Evolutionary conservation across 73 alveolate species (phyloP).

Genomic region (Durusdinium trenchii): DNA sequence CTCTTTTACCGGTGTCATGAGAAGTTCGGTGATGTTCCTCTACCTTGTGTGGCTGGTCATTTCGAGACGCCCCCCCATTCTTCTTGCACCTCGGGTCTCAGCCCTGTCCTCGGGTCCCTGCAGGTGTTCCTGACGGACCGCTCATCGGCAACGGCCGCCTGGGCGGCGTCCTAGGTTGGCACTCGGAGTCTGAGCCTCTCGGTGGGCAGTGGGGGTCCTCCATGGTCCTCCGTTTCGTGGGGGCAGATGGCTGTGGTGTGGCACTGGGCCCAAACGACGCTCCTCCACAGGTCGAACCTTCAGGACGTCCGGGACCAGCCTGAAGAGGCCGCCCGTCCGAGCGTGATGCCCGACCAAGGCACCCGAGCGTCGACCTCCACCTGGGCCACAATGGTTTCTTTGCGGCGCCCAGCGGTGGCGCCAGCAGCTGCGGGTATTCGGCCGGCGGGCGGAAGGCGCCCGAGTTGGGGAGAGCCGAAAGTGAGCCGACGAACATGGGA

Average conservation of each 20-base stretch:
- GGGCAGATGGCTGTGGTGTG: neutral
- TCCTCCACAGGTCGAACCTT: neutral
- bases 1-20: neutral
- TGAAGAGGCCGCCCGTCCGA: neutral
- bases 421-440: slow-evolving; percentile 76
- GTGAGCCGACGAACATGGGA: neutral
- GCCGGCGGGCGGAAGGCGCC: slow-evolving; percentile 86
- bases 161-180: slow-evolving; percentile 29
- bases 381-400: slow-evolving; percentile 79
- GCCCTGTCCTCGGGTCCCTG: neutral
- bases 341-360: neutral
- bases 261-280: neutral
- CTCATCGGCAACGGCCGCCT: slow-evolving; percentile 42
- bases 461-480: neutral
- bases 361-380: slow-evolving; percentile 37
- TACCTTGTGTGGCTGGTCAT: neutral
- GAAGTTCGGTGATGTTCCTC: neutral
- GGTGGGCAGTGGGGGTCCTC: neutral
- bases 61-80: too few relatives aligned
- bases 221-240: neutral
- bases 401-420: slow-evolving; percentile 84
- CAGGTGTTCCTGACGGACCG: slow-evolving; percentile 49
- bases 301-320: neutral
- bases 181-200: neutral
- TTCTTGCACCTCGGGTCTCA: neutral